Percentiles rank a stretch among this genome's conserved stretches.
Evolutionary conservation across 2,329 filamentous ascomycete species (phyloP).

Genomic region (Epicoccum nigrum): DNA sequence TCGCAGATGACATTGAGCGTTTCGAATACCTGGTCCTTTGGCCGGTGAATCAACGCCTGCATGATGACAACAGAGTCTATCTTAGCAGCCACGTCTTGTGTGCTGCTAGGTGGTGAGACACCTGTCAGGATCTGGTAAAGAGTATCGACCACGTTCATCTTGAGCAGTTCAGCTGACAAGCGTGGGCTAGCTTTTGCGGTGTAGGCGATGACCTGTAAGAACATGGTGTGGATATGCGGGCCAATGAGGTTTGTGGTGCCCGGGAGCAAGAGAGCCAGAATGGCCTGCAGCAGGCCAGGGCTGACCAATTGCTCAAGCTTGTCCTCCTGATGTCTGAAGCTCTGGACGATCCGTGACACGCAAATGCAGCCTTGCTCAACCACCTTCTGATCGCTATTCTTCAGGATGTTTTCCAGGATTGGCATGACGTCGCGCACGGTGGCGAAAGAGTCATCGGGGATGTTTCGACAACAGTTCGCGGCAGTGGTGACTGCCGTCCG

Average conservation of each 20-base stretch:
- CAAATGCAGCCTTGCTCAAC: conserved; percentile 96
- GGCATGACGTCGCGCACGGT: conserved; percentile 97
- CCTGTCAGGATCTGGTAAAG: conserved; percentile 96
- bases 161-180: conserved; percentile 87
- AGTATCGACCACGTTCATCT: conserved; percentile 96
- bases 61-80: conserved; percentile 97
- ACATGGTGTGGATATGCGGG: conserved; percentile 93
- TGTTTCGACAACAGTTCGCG: conserved; percentile 97
- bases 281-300: conserved; percentile 80
- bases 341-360: conserved; percentile 94
- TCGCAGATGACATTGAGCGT: conserved; percentile 98
- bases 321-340: conserved; percentile 85
- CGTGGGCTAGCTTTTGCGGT: conserved; percentile 86
- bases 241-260: conserved; percentile 96
- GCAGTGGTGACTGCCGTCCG: conserved; percentile 95
- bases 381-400: conserved; percentile 92
- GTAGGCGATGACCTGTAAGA: conserved; percentile 88
- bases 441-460: conserved; percentile 89
- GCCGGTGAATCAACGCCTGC: conserved; percentile 95
- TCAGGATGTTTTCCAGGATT: conserved; percentile 85
- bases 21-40: conserved; percentile 94
- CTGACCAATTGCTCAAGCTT: conserved; percentile 94
- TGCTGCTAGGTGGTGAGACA: conserved; percentile 84
- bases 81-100: conserved; percentile 78
- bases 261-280: conserved; percentile 85